A percentile compares a stretch with the other conserved stretches of the same genome.
These are phyloP conservation scores for Asparagopsis taxiformis DNA, from an alignment of 31 red algal genomes.

Conservation along the genomic window DNA sequence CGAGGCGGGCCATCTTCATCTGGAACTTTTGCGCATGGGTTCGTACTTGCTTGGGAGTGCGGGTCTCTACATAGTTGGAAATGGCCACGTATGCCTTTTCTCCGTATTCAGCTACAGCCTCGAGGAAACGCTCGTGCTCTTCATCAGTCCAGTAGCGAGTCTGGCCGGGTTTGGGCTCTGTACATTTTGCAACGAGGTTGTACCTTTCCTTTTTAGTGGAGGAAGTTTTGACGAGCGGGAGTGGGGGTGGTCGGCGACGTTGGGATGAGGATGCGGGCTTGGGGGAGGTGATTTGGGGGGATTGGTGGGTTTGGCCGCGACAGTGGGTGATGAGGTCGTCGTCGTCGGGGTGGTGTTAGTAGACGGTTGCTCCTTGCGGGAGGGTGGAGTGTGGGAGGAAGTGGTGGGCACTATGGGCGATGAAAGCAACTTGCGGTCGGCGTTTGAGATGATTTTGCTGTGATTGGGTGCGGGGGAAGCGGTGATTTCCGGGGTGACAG, in stretches of 20 bases:
- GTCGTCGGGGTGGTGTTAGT: neutral
- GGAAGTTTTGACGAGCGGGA: conserved; percentile 16
- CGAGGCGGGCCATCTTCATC: conserved; percentile 63
- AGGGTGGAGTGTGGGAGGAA: neutral
- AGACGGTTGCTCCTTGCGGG: neutral
- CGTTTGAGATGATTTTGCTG: neutral
- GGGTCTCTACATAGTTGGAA: conserved; percentile 62
- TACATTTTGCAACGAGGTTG: conserved; percentile 41
- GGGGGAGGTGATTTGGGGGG: neutral
- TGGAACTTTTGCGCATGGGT: conserved; percentile 79
- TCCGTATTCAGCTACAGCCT: conserved; percentile 60
- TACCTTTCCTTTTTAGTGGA: conserved; percentile 31
- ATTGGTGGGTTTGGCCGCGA: neutral
- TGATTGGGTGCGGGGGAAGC: neutral
- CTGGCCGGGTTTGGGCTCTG: conserved; percentile 38
- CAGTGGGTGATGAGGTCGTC: too few species aligned
- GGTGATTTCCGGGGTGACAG: too few species aligned
- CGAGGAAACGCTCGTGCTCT: conserved; percentile 69
- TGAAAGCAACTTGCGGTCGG: neutral
- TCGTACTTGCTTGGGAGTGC: conserved; percentile 77
- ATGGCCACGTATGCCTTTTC: conserved; percentile 76
- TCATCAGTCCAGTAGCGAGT: conserved; percentile 76
- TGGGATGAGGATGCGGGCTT: too few species aligned
- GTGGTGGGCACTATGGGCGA: neutral
- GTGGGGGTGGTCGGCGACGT: conserved; percentile 5